Conservation (phyloP, 352 stramenopile genomes). For the Pythium oligandrum region DNA sequence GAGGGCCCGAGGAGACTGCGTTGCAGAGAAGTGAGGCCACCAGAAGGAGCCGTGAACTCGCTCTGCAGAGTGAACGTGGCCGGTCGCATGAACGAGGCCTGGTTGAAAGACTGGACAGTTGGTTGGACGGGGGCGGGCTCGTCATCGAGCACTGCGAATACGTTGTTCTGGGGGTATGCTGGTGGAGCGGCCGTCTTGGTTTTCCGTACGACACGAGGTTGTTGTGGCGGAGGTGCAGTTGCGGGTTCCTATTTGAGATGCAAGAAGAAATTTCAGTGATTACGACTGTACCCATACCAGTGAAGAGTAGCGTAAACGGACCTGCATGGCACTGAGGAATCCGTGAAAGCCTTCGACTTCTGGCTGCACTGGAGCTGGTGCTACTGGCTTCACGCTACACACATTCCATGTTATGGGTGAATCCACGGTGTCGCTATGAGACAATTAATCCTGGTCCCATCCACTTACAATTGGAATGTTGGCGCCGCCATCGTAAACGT, state of each 20-base stretch:
- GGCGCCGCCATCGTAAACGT: conserved; percentile 59
- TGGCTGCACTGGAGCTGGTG: conserved; percentile 1
- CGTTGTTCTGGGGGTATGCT: conserved; percentile 46
- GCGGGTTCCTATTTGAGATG: conserved; percentile 1
- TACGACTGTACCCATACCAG: too few relatives aligned
- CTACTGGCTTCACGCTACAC: not conserved
- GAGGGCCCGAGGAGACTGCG: conserved; percentile 10
- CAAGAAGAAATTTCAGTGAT: too few relatives aligned
- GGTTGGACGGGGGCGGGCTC: conserved; percentile 34
- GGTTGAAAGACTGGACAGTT: conserved; percentile 3
- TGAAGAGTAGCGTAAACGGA: conserved; percentile 4
- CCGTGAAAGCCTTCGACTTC: conserved; percentile 69
- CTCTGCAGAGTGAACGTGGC: conserved; percentile 63
- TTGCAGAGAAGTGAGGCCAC: conserved; percentile 17
- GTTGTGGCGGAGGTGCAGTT: conserved; percentile 5
- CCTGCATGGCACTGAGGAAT: conserved; percentile 58
- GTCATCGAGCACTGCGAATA: conserved; percentile 58
- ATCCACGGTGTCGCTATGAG: not conserved
- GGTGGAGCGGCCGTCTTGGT: conserved; percentile 7
- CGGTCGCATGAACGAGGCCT: conserved; percentile 50
- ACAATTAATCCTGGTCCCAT: too few relatives aligned
- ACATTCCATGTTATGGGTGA: too few relatives aligned
- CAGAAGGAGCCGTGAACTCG: not conserved
- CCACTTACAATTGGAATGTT: conserved; percentile 69
- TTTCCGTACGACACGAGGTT: conserved; percentile 11